A percentile compares a stretch with the other conserved stretches of the same genome.
Conservation (phyloP, 1,139 yeast genomes). For the Geotrichum australiense region DNA sequence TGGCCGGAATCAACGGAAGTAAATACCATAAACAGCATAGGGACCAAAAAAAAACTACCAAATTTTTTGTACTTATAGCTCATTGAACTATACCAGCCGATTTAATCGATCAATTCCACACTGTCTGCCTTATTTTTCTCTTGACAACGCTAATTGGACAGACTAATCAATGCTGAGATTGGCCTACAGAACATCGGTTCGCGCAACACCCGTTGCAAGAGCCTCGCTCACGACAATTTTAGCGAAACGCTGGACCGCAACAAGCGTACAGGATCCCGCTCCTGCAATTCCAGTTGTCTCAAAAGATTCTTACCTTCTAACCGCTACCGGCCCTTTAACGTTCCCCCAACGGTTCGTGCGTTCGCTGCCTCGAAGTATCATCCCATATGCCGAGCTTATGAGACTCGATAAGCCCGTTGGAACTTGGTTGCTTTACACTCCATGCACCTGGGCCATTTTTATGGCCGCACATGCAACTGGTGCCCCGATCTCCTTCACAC, state of each 20-base stretch:
- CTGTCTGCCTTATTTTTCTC: neutral
- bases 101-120: no score
- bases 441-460: conserved; percentile 73
- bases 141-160: neutral
- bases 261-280: conserved; percentile 5
- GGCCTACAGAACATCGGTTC: neutral
- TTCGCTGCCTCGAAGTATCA: conserved; percentile 59
- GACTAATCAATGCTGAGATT: conserved; percentile 8
- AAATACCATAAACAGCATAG: no score
- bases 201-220: conserved; percentile 1
- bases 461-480: conserved; percentile 74
- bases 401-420: conserved; percentile 94
- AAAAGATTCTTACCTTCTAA: conserved; percentile 16
- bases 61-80: no score
- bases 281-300: conserved; percentile 9
- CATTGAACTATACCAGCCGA: no score
- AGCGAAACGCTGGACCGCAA: conserved; percentile 14
- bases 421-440: conserved; percentile 71
- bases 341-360: conserved; percentile 39
- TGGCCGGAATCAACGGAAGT: no score
- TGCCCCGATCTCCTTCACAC: conserved; percentile 60
- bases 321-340: conserved; percentile 19
- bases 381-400: conserved; percentile 89
- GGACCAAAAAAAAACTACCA: no score
- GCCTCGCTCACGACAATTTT: neutral